Conservation (phyloP, 805 yeast species). For the Metschnikowia gelsemii region DNA sequence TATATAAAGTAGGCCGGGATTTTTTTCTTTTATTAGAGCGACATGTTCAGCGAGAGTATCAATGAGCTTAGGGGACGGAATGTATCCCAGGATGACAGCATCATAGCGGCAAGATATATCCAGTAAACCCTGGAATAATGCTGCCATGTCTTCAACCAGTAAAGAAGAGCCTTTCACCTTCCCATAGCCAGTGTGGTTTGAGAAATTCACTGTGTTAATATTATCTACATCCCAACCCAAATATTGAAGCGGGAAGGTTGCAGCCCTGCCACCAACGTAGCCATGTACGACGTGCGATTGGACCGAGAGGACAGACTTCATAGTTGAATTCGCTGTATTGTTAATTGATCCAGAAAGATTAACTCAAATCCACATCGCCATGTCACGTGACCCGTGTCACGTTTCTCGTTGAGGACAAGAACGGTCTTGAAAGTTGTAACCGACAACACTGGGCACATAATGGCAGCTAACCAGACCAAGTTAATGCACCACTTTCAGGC, state of each 20-base stretch:
- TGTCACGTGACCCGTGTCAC: too few relatives aligned
- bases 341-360: too few relatives aligned
- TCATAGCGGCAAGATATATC: conserved; percentile 18
- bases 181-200: conserved; percentile 92
- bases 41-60: conserved; percentile 14
- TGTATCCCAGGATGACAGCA: conserved; percentile 22
- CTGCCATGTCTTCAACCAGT: conserved; percentile 11
- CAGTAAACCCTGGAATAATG: conserved; percentile 16
- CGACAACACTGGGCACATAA: too few relatives aligned
- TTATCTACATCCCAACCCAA: conserved; percentile 93
- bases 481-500: too few relatives aligned
- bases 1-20: conserved; percentile 21
- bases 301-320: conserved; percentile 46
- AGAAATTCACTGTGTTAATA: conserved; percentile 81
- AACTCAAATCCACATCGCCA: too few relatives aligned
- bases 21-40: conserved; percentile 7
- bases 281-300: conserved; percentile 95
- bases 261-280: conserved; percentile 89
- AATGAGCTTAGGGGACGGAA: conserved; percentile 18
- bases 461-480: too few relatives aligned
- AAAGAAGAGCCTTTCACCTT: conserved; percentile 23
- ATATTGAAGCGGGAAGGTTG: conserved; percentile 83
- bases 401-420: too few relatives aligned
- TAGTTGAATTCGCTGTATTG: background rate
- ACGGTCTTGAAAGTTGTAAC: too few relatives aligned